Conservation (phyloP, 257 asterid species). For the Nicotiana attenuata region DNA sequence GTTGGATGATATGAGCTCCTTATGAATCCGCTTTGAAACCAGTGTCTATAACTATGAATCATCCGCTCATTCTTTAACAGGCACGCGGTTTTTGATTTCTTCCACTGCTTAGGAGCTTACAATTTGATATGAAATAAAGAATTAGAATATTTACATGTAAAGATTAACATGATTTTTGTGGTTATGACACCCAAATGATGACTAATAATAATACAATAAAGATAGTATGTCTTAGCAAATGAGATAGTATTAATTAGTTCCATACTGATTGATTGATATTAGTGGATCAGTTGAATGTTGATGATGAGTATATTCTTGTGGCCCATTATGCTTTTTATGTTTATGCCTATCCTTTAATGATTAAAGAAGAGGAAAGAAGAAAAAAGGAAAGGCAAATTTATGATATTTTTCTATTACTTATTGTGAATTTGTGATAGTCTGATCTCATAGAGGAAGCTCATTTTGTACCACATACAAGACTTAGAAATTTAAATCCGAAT, state of each 20-base stretch:
- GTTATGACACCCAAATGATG: background rate
- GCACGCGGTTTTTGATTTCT: background rate
- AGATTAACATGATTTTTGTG: background rate
- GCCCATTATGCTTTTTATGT: background rate
- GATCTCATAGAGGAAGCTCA: background rate
- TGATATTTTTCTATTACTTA: background rate
- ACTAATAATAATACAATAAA: background rate
- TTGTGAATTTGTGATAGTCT: background rate
- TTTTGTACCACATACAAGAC: background rate
- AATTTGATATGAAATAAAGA: background rate
- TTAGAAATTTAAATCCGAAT: background rate
- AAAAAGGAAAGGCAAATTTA: background rate
- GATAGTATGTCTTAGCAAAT: background rate
- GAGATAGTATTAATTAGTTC: background rate
- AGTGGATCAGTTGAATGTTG: background rate
- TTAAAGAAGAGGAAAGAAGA: background rate
- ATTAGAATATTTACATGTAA: background rate
- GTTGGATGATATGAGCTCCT: background rate
- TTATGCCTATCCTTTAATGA: background rate
- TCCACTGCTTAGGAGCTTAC: background rate
- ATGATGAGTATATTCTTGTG: background rate
- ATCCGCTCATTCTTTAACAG: background rate
- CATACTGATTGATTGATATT: background rate
- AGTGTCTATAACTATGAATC: background rate
- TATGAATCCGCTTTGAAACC: background rate